Percentiles rank a stretch among this genome's conserved stretches.
Evolutionary conservation across 2,329 filamentous ascomycete genomes (phyloP).

Genomic region (Monilinia fructigena): DNA sequence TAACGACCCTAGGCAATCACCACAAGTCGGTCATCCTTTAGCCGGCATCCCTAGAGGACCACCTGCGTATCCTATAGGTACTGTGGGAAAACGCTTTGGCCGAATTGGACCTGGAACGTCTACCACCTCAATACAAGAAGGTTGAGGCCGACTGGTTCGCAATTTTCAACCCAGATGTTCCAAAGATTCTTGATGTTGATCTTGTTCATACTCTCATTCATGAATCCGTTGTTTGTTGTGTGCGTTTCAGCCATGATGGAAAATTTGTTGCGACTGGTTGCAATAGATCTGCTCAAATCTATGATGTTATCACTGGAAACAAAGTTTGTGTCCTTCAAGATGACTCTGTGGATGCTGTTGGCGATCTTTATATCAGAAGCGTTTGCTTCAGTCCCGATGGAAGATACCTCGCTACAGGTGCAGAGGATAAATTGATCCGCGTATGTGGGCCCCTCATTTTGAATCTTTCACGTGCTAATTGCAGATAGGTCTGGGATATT

Average conservation of each 20-base stretch:
- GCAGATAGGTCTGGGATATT: constrained; percentile 89
- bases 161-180: constrained; percentile 91
- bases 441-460: constrained; percentile 53
- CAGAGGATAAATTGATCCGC: constrained; percentile 95
- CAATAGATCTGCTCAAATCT: constrained; percentile 99
- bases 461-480: constrained; percentile 26
- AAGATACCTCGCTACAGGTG: constrained; percentile 88
- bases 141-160: constrained; percentile 92
- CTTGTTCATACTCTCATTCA: constrained; percentile 90
- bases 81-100: constrained; percentile 70
- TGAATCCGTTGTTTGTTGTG: constrained; percentile 96
- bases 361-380: constrained; percentile 94
- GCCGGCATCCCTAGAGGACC: constrained; percentile 53
- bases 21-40: constrained; percentile 83
- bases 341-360: constrained; percentile 78
- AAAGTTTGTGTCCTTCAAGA: constrained; percentile 91
- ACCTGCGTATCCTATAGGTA: constrained; percentile 39
- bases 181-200: constrained; percentile 87
- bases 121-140: constrained; percentile 85
- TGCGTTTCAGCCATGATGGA: constrained; percentile 92
- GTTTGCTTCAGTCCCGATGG: constrained; percentile 99
- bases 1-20: constrained; percentile 76
- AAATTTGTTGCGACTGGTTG: constrained; percentile 96
- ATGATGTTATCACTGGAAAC: constrained; percentile 82
- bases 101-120: constrained; percentile 81